Evolutionary conservation across 1,139 yeast species (phyloP), one percentile per base, ranked within the genome.

Genomic region (Yamadazyma mexicana): DNA sequence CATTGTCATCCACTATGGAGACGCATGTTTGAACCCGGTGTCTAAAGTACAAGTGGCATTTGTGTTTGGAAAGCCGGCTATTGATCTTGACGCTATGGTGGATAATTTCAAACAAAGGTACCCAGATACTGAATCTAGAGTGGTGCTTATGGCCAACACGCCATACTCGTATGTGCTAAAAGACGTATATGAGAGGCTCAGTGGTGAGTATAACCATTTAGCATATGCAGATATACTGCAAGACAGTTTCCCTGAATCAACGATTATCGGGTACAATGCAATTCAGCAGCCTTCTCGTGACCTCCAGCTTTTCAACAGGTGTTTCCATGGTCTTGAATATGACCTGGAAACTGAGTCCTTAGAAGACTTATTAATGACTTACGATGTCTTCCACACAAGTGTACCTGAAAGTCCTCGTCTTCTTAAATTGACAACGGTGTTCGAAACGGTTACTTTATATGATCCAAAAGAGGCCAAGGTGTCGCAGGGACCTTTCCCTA

Each of bases 1-100:
- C 47, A 64, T 86, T 9, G 88, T 94, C 23, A 81, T 91, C 1
- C 98, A 92, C 61, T 88, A 89, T 60, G 99, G 99, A 3, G 95
- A 88, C 56, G 94, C 98, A 0, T 92, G 98, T 60, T 64, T 92
- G 53, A 89, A 86, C 49, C 84, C 91, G 0, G 81, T 87, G 5
- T 80, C 76, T 33, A 79, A 77, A 36, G 59, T 87, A n/a, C 79
- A 86, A 0, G 87, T 89, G 0, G 79, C 81, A 0, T 89, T 86
- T 56, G 83, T 87, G 0, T 79, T 87, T 58, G 96, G 96, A 1
- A 72, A 67, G 40, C 91, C 94, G 0, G 59, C 58, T 12, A 45
- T 82, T 20, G 73, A 81, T 44, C 14, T 62, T 2, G 62, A 57
- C 0, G 35, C 39, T 0, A 47, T 77, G 1, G 46, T 68, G 0